Evolutionary conservation across 345 rosid genomes (phyloP).

Genomic region (Alliaria petiolata): DNA sequence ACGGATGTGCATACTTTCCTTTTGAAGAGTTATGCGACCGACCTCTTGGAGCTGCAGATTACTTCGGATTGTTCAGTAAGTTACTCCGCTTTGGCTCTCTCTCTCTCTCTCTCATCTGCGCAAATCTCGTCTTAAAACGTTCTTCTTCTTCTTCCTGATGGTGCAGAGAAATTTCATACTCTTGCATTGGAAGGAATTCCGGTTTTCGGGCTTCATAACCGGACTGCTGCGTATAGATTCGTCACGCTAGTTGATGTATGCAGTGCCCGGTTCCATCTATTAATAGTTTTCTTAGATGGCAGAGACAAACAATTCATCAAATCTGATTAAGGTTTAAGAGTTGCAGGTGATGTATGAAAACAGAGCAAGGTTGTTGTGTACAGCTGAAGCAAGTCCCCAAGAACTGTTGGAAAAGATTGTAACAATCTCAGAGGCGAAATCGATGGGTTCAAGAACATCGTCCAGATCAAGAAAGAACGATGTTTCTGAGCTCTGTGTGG

Average conservation of each 20-base stretch:
- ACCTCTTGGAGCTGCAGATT: conserved; percentile 98
- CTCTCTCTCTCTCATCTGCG: neutral
- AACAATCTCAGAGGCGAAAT: conserved; percentile 73
- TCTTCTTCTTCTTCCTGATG: neutral
- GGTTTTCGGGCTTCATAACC: conserved; percentile 71
- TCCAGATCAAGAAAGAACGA: conserved; percentile 80
- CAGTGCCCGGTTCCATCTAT: neutral
- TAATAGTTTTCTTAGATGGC: neutral
- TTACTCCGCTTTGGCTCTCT: conserved; percentile 2
- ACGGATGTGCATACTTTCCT: conserved; percentile 87
- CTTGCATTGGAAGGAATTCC: conserved; percentile 89
- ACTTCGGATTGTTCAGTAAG: conserved; percentile 95
- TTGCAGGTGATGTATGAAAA: conserved; percentile 94
- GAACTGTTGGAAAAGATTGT: conserved; percentile 68
- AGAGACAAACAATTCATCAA: neutral
- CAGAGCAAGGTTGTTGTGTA: conserved; percentile 72
- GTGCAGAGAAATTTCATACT: conserved; percentile 85
- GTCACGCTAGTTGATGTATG: conserved; percentile 92
- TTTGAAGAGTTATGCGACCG: conserved; percentile 87
- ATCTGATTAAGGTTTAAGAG: neutral
- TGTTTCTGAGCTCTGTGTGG: conserved; percentile 78
- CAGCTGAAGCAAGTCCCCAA: conserved; percentile 79
- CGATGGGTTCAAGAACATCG: conserved; percentile 76
- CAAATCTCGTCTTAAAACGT: neutral
- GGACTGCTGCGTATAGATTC: conserved; percentile 90